Base-by-base conservation (phyloP, 257 asterid species). In the Penstemon barbatus region DNA sequence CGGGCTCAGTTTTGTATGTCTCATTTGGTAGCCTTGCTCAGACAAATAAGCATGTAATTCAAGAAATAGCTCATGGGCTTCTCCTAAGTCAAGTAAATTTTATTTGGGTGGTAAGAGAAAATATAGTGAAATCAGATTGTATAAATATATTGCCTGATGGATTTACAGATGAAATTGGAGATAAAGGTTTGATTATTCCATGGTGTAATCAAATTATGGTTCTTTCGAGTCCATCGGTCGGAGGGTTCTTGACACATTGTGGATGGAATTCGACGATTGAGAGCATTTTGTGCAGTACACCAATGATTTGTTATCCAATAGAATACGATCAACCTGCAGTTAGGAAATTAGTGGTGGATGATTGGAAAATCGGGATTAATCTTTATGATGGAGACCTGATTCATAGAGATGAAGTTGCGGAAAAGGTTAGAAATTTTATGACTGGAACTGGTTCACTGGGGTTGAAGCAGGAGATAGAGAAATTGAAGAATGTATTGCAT, bases 21-120 rank as follows among this genome's bases (percentile, higher is more conserved):
- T 76, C 84, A 6, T 74, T 80, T 68, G 84, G 84, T 3, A 80
- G 84, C 68, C 13, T 76, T 4, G 61, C n/a, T 46, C 69, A 68
- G 36, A 5, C 49, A 4, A 73, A 50, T 15, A 51, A 76, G 48
- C 43, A 58, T 3, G 71, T 65, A 7, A 58, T 70, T 59, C 54
- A 43, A 37, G 84, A 76, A 62, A 57, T 80, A 58, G 77, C 79
- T 5, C 55, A 53, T 52, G 84, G 82, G 5, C 51, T 80, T 71
- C 4, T 74, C 12, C 61, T 65, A 0, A 81, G 86, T 50, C 63
- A 62, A 46, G 76, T 72, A 8, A 78, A 69, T 53, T 83, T 25
- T 57, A 46, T 83, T 46, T 80, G 88, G 88, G 84, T 83, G 1
- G 57, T 80, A 18, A 65, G 88, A 5, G 76, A 74, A 15, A 80